Base-by-base conservation (phyloP, 208 protist species). In the Angomonas desouzai region DNA sequence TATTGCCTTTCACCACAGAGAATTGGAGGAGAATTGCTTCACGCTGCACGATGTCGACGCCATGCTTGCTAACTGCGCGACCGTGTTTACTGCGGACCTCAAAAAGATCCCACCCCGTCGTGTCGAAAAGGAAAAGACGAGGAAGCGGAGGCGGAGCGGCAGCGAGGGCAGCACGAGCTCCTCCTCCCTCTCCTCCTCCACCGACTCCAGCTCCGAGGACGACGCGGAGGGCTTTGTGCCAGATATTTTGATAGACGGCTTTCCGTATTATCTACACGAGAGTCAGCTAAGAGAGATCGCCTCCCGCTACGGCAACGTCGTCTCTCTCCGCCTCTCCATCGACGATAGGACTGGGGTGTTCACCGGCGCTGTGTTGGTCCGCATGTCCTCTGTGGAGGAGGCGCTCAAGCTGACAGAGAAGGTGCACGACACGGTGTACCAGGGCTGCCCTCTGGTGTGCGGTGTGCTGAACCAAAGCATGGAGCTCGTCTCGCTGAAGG, bases 251-350 rank as follows among this genome's bases (percentile, higher is more conserved):
- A 67, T 95, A 18, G 84, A 89, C 65, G 85, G 83, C 11, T 78
- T 95, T 25, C 89, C 89, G 18, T 92, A 91, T 65, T 92, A 83
- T 80, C 70, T 79, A 25, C 90, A 77, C 10, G 83, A 85, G 60
- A 84, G 88, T 55, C 81, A 95, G 67, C 61, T 95, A 33, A 82
- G 77, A 48, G 77, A 82, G 36, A 70, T 83, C 36, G 70, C 89
- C 33, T 78, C 79, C 64, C 70, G 85, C n/a, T 86, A 85, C 67
- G 89, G 89, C 40, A 76, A 48, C 18, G 69, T 90, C 0, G 48
- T 62, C 4, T 70, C 76, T 28, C 55, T 95, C 23, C 81, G 80
- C 3, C 72, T 91, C 16, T 81, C 85, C 2, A 55, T 87, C 10
- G 83, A 91, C 63, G 89, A 94, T 66, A 62, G 77, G 20, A 85